Percentiles rank a stretch among this genome's conserved stretches.
These are phyloP conservation scores for Candida glucosophila DNA, from an alignment of 1,139 yeast genomes.

Conservation along the genomic window DNA sequence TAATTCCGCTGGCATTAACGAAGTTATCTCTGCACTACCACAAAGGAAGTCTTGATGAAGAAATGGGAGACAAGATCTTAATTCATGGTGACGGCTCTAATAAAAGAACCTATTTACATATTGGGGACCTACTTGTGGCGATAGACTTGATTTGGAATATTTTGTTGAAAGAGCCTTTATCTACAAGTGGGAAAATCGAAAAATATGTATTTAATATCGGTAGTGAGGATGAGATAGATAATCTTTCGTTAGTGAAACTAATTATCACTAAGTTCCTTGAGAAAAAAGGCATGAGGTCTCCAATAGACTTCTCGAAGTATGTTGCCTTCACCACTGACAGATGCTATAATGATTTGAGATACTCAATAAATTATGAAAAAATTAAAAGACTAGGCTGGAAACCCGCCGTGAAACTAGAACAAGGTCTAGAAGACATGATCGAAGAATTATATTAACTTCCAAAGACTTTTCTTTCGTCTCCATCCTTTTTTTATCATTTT, in stretches of 20 bases:
- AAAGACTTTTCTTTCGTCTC: no score
- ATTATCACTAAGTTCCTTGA: conserved; percentile 12
- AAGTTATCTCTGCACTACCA: conserved; percentile 10
- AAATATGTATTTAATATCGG: conserved; percentile 41
- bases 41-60: conserved; percentile 3
- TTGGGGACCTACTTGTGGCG: conserved; percentile 40
- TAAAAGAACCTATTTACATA: conserved; percentile 39
- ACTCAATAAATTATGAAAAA: conserved; percentile 31
- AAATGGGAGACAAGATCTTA: conserved; percentile 14
- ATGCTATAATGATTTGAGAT: conserved; percentile 42
- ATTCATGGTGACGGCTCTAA: conserved; percentile 45
- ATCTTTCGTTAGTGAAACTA: conserved; percentile 20
- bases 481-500: no score
- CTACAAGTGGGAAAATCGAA: background rate
- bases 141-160: conserved; percentile 23
- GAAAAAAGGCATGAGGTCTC: conserved; percentile 2
- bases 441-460: no score
- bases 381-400: conserved; percentile 40
- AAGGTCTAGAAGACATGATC: conserved; percentile 18
- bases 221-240: conserved; percentile 34
- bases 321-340: conserved; percentile 35
- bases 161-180: conserved; percentile 2
- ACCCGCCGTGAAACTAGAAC: conserved; percentile 24
- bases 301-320: conserved; percentile 9
- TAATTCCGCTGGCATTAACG: conserved; percentile 30